Base-by-base conservation (phyloP, 768 basidiomycete species). In the Imleria badia region DNA sequence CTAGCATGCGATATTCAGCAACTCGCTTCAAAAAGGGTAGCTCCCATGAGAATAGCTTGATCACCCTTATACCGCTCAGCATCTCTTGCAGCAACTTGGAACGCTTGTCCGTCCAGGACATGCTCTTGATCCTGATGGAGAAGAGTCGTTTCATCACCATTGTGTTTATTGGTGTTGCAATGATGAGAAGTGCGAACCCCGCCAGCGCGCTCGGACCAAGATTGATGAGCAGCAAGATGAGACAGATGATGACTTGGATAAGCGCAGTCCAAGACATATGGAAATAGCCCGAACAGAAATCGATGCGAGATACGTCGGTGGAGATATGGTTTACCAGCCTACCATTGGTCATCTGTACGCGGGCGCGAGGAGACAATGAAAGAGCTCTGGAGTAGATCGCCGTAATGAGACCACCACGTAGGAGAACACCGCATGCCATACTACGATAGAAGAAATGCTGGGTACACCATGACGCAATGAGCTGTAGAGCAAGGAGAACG, bases 11-110 rank as follows among this genome's bases (percentile, higher is more conserved):
- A 63, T 87, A 89, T 39, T 80, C 81, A 30, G 80, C 78, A 26
- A 97, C 79, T 42, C 87, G 83, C 15, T 82, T 74, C 22, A 96
- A 77, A 70, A 92, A 95, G 0, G 94, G 91, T 2, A 71, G 62
- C 64, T 94, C 91, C 91, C 91, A 94, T 6, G 89, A 85, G 70
- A 95, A 95, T 68, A 87, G 86, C 70, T 97, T 97, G 78, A 97
- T 89, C 57, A 96, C 81, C 59, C 91, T 87, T 83, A 97, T 94
- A 1, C 91, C 90, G 14, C 86, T 85, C 1, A 97, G 73, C 1
- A 98, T 78, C 66, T 98, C 95, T 67, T 95, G 94, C 11, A 97
- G 79, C 5, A 94, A 73, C 65, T 92, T 94, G 14, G 89, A 89
- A 10, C 95, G 83, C 66, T 89, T 90, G 66, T 98, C 95, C 6